Conservation (phyloP, 495 filamentous ascomycete species). For the Staphylotrichum longicolle region DNA sequence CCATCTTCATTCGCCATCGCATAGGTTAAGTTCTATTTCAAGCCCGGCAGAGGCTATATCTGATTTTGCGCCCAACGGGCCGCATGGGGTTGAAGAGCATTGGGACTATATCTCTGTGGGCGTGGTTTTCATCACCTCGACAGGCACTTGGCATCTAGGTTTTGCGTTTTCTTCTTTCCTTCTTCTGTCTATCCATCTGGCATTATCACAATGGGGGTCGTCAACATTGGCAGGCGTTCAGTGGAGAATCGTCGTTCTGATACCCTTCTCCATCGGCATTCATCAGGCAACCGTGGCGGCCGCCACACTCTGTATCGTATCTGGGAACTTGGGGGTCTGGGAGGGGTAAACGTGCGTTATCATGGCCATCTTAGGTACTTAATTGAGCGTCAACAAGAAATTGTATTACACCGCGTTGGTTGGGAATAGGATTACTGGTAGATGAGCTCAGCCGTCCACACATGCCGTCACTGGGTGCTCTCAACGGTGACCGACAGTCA, state of each 20-base stretch:
- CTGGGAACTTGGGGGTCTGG: conserved; percentile 5
- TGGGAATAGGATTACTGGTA: too few relatives aligned
- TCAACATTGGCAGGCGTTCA: conserved; percentile 33
- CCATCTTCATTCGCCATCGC: conserved; percentile 3
- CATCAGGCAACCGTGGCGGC: conserved; percentile 16
- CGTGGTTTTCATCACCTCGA: conserved; percentile 15
- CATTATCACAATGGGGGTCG: conserved; percentile 20
- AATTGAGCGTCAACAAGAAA: conserved; percentile 1
- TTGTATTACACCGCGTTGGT: not conserved
- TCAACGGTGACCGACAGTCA: too few relatives aligned
- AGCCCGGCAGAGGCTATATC: not conserved
- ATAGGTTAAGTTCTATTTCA: not conserved
- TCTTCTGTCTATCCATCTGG: conserved; percentile 18
- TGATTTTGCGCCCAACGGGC: not conserved
- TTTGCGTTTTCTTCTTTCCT: conserved; percentile 10
- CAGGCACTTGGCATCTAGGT: conserved; percentile 23
- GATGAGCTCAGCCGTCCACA: too few relatives aligned
- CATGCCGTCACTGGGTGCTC: too few relatives aligned
- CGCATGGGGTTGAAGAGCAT: not conserved
- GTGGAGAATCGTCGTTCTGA: conserved; percentile 30
- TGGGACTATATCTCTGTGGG: conserved; percentile 14
- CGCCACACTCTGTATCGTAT: conserved; percentile 6
- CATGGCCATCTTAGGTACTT: conserved; percentile 1
- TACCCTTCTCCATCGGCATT: conserved; percentile 39
- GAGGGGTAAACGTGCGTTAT: conserved; percentile 2